phyloP scores from a whole-genome alignment of 2,329 filamentous ascomycete species.

The Ceratocystis lukuohia region DNA sequence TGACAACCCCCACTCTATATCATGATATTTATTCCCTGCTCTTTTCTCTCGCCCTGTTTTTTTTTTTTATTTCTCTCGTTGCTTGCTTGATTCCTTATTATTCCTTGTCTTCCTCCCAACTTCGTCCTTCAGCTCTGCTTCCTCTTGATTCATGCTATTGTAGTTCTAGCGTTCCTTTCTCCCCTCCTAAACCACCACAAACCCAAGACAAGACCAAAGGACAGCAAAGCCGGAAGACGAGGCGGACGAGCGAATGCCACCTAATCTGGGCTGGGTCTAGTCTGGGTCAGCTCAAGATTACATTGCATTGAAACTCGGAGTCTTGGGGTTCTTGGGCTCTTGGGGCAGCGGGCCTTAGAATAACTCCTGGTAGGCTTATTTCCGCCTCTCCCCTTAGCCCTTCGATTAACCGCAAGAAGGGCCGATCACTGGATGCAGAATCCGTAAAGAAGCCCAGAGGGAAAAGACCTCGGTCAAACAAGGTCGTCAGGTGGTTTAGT shows the following conservation, averaged over 20 bases:
- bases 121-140: background rate
- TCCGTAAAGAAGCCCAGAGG: background rate
- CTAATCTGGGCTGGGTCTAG: background rate
- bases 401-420: conserved; percentile 5
- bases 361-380: background rate
- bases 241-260: background rate
- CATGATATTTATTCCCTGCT: background rate
- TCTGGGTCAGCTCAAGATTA: background rate
- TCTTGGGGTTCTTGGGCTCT: background rate
- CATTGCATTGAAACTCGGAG: background rate
- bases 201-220: background rate
- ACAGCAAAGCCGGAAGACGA: background rate
- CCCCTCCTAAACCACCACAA: background rate
- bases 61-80: background rate
- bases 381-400: background rate
- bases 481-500: background rate
- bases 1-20: background rate
- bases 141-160: background rate
- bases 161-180: background rate
- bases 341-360: background rate
- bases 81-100: background rate
- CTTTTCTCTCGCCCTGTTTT: conserved; percentile 4
- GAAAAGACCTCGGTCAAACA: background rate
- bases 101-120: background rate
- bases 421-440: background rate